Percentiles rank a stretch among this genome's conserved stretches.
Evolutionary conservation across 495 filamentous ascomycete species (phyloP).

Genomic region (Pseudoneurospora amorphoporcata): DNA sequence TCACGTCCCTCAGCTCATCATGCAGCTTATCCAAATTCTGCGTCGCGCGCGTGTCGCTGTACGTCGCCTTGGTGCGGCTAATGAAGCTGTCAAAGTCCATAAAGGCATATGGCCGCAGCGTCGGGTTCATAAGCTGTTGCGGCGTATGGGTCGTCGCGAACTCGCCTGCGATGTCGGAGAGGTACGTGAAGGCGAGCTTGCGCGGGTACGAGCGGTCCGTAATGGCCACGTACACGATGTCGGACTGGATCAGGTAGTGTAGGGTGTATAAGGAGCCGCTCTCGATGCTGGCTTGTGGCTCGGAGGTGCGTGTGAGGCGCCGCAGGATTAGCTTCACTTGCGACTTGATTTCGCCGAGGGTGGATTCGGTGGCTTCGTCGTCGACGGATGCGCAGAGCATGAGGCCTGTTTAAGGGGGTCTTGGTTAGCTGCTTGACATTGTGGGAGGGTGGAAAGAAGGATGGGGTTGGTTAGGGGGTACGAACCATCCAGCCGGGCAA

Average conservation of each 20-base stretch:
- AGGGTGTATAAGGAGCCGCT: slow-evolving; percentile 61
- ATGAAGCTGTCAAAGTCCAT: slow-evolving; percentile 98
- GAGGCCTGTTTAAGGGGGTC: slow-evolving; percentile 49
- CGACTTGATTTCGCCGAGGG: slow-evolving; percentile 77
- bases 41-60: slow-evolving; percentile 83
- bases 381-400: slow-evolving; percentile 93
- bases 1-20: slow-evolving; percentile 93
- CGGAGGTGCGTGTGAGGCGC: slow-evolving; percentile 74
- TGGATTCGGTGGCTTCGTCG: slow-evolving; percentile 59
- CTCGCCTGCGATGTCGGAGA: slow-evolving; percentile 80
- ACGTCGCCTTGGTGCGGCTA: slow-evolving; percentile 81
- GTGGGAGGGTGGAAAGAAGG: background rate
- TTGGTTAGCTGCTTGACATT: slow-evolving; percentile 9
- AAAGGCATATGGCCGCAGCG: slow-evolving; percentile 85
- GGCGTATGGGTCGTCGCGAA: slow-evolving; percentile 78
- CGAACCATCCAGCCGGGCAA: slow-evolving; percentile 84
- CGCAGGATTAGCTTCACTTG: slow-evolving; percentile 87
- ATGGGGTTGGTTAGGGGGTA: background rate
- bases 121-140: slow-evolving; percentile 59
- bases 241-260: slow-evolving; percentile 77
- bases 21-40: slow-evolving; percentile 83
- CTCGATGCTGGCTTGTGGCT: slow-evolving; percentile 87
- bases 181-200: slow-evolving; percentile 98
- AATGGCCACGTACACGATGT: slow-evolving; percentile 85
- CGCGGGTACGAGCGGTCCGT: slow-evolving; percentile 90